Conservation (phyloP, 2,329 filamentous ascomycete genomes). For the Clarireedia hainanense region DNA sequence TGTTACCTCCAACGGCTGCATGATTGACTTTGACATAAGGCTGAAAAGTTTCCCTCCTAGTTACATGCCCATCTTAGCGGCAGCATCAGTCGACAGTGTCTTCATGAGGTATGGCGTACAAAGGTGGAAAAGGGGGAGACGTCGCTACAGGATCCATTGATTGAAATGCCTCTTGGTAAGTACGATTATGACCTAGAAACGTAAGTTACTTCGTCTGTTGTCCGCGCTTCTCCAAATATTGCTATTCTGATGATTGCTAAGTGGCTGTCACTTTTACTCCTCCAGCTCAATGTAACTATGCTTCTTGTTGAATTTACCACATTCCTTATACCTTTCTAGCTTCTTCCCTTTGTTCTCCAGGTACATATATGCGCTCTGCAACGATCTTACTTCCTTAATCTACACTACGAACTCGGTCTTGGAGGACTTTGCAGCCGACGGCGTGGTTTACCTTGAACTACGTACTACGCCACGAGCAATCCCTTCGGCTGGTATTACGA, state of each 20-base stretch:
- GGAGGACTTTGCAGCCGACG: constrained; percentile 58
- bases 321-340: constrained; percentile 33
- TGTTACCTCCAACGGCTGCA: background rate
- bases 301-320: background rate
- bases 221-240: background rate
- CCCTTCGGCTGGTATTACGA: constrained; percentile 42
- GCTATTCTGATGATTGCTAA: background rate
- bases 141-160: constrained; percentile 57
- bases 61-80: constrained; percentile 76
- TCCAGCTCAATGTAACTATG: too few species aligned
- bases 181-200: constrained; percentile 62
- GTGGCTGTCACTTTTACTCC: too few species aligned
- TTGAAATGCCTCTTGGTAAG: constrained; percentile 62
- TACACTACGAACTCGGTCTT: constrained; percentile 60
- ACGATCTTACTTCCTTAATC: constrained; percentile 49
- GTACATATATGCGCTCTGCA: constrained; percentile 72
- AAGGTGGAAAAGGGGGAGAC: constrained; percentile 46
- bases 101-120: constrained; percentile 65
- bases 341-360: constrained; percentile 74
- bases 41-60: constrained; percentile 33
- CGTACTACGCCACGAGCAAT: constrained; percentile 69
- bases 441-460: constrained; percentile 70
- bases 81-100: constrained; percentile 63
- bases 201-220: constrained; percentile 36
- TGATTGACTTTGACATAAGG: constrained; percentile 13